Conservation (phyloP, 768 basidiomycete species). For the Neoboletus magnificus region DNA sequence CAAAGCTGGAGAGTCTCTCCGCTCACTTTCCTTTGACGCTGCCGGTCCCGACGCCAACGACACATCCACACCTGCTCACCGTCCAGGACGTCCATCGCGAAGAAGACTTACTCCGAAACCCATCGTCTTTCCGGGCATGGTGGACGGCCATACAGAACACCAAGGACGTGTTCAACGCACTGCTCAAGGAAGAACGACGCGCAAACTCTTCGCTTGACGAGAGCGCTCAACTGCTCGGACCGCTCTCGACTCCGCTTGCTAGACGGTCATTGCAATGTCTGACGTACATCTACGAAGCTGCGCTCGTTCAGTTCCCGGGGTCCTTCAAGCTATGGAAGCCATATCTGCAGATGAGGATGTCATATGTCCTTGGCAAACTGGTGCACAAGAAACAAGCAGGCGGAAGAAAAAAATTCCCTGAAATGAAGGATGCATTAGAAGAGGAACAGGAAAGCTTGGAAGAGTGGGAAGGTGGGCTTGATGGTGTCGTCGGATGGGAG, state of each 20-base stretch:
- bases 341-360: slow-evolving; percentile 80
- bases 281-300: slow-evolving; percentile 92
- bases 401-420: slow-evolving; percentile 88
- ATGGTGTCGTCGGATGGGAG: slow-evolving; percentile 89
- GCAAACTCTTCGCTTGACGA: slow-evolving; percentile 47
- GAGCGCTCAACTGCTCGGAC: slow-evolving; percentile 63
- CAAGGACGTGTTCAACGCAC: slow-evolving; percentile 58
- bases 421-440: slow-evolving; percentile 85
- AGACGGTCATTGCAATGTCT: slow-evolving; percentile 79
- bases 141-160: slow-evolving; percentile 79
- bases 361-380: slow-evolving; percentile 79
- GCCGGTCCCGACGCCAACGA: slow-evolving; percentile 78
- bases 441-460: slow-evolving; percentile 78
- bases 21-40: slow-evolving; percentile 78
- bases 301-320: slow-evolving; percentile 79
- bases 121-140: slow-evolving; percentile 90
- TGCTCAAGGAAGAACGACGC: slow-evolving; percentile 53
- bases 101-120: slow-evolving; percentile 91
- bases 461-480: slow-evolving; percentile 83
- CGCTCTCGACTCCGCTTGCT: slow-evolving; percentile 68
- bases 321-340: slow-evolving; percentile 97
- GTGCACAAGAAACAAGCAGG: slow-evolving; percentile 73
- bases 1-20: slow-evolving; percentile 50
- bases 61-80: slow-evolving; percentile 72
- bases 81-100: slow-evolving; percentile 80